Base-by-base conservation (phyloP, 306 rosid species). In the Urtica urens region DNA sequence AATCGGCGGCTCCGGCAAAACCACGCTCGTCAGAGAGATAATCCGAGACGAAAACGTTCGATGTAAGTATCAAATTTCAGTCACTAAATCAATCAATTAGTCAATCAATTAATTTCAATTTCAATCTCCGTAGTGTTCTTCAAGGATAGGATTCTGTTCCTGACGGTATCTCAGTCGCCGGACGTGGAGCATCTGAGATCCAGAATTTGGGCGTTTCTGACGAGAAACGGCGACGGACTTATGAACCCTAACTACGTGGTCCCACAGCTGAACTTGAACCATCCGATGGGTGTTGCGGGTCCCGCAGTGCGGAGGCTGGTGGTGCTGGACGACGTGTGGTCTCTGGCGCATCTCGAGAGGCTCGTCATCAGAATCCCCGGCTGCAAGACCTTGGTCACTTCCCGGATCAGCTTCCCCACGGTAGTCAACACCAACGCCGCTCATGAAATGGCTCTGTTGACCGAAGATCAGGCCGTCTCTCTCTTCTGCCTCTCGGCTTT, bases 1-100 rank as follows among this genome's bases (percentile, higher is more conserved):
- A 47, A 78, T 84, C 51, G 97, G 95, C 37, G 97, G 97, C 4
- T 90, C 97, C 1, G 97, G 97, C 7, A 90, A 90, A 47, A 90
- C 97, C 18, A 90, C 97, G 46, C 74, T 90, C 34, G 97, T 82
- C 1, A 70, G 66, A 66, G 95, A 81, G 37, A 18, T 90, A 22
- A 68, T 81, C 70, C 74, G 55, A 59, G 95, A 90, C 63, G 57
- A 71, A 26, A 72, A 74, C 42, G 74, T 90, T 55, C 63, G 78
- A 78, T n/a, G 97, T 88, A 55, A 72, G 96, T 50, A 14, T 10
- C 14, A 1, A 20, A 44, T n/a, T n/a, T n/a, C n/a, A n/a, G n/a
- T 2, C 3, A 10, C 13, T 30, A 23, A 38, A 17, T 21, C 28
- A 7, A 12, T 35, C 2, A 15, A 17, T 7, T 11, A 10, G 17